These are phyloP conservation scores for Camellia japonica DNA, from an alignment of 148 eudicot species.

Conservation along the genomic window DNA sequence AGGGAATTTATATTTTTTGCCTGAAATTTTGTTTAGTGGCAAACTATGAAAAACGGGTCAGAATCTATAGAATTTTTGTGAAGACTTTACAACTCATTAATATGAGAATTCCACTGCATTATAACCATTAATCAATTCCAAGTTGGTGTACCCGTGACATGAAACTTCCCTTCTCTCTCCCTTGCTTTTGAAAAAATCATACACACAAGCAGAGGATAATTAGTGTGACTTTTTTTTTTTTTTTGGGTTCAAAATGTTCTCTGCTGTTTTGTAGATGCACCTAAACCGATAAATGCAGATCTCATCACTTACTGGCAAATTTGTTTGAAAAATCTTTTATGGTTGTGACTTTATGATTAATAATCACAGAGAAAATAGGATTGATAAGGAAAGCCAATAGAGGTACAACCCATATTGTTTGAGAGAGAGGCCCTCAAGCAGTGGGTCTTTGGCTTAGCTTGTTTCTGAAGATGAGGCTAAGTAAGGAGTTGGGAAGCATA, in stretches of 20 bases:
- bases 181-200: background rate
- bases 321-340: no score
- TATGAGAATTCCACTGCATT: no score
- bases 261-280: background rate
- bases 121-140: background rate
- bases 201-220: no score
- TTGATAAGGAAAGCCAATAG: background rate
- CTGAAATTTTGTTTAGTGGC: no score
- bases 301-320: background rate
- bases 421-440: background rate
- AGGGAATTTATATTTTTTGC: no score
- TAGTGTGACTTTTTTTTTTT: background rate
- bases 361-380: no score
- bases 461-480: constrained; percentile 11
- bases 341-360: no score
- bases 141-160: background rate
- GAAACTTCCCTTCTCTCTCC: no score
- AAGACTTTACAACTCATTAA: no score
- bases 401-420: background rate
- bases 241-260: background rate
- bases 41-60: no score
- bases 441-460: constrained; percentile 6
- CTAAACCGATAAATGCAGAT: background rate
- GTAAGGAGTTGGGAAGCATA: constrained; percentile 13
- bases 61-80: no score